Conservation (phyloP, 495 filamentous ascomycete genomes). For the Xanthoparmelia taractica region DNA sequence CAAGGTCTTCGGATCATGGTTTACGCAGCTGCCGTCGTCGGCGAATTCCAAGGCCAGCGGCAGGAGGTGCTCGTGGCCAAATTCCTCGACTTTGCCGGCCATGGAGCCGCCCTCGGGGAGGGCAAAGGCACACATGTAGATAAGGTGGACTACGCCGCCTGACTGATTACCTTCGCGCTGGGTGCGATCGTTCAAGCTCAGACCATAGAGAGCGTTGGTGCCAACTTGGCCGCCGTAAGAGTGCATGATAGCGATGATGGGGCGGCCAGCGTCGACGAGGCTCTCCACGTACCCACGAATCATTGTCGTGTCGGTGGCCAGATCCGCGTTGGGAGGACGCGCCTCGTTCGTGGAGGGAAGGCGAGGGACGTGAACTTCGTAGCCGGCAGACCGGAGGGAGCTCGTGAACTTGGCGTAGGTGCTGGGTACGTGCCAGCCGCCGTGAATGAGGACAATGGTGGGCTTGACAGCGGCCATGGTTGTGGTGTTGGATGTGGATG, state of each 20-base stretch:
- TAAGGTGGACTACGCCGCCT: constrained; percentile 29
- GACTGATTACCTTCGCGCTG: background rate
- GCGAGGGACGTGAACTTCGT: constrained; percentile 30
- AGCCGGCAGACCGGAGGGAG: constrained; percentile 27
- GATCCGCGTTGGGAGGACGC: constrained; percentile 15
- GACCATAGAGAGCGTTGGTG: constrained; percentile 31
- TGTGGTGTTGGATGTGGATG: background rate
- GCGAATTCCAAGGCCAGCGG: constrained; percentile 31
- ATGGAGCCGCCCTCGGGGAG: constrained; percentile 25
- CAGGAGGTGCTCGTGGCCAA: constrained; percentile 28
- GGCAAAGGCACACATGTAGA: constrained; percentile 31
- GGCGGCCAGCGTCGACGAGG: constrained; percentile 26
- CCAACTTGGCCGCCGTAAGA: constrained; percentile 37
- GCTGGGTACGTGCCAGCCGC: constrained; percentile 30
- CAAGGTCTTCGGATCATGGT: constrained; percentile 22
- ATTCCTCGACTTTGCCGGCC: constrained; percentile 29
- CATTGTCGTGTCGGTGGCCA: constrained; percentile 22
- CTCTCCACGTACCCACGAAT: constrained; percentile 26
- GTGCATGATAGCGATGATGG: constrained; percentile 32
- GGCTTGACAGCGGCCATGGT: constrained; percentile 14
- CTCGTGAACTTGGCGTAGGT: constrained; percentile 29
- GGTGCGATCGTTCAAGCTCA: constrained; percentile 18
- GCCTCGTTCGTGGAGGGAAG: constrained; percentile 26
- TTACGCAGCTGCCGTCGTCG: constrained; percentile 26
- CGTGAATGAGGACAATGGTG: constrained; percentile 27